Evolutionary conservation across 2,329 filamentous ascomycete species (phyloP).

Genomic region (Apiospora sp.): DNA sequence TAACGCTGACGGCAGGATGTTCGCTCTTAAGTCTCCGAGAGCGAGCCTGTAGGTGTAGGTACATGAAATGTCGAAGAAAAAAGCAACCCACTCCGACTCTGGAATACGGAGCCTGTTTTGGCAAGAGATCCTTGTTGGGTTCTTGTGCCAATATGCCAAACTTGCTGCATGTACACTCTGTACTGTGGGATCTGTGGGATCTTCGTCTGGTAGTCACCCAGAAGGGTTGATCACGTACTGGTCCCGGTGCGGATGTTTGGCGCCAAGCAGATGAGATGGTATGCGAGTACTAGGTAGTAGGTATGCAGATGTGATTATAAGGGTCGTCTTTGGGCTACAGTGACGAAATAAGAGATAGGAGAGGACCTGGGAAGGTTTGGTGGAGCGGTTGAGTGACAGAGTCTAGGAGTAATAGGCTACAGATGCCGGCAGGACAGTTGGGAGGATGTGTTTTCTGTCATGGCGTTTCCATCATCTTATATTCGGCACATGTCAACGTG

Average conservation of each 20-base stretch:
- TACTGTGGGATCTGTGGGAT: background rate
- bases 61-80: constrained; percentile 12
- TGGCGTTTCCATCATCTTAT: constrained; percentile 21
- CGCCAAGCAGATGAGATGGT: background rate
- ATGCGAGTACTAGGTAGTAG: background rate
- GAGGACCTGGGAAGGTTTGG: background rate
- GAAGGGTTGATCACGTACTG: background rate
- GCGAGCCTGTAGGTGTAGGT: constrained; percentile 8
- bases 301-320: background rate
- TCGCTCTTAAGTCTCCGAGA: constrained; percentile 22
- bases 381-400: constrained; percentile 7
- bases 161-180: background rate
- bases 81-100: constrained; percentile 5
- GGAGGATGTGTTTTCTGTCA: constrained; percentile 18
- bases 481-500: constrained; percentile 23
- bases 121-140: constrained; percentile 1
- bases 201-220: background rate
- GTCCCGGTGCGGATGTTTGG: background rate
- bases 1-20: constrained; percentile 14
- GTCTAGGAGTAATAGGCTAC: constrained; percentile 10
- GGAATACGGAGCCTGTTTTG: constrained; percentile 7
- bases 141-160: background rate
- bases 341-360: background rate
- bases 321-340: background rate
- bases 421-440: constrained; percentile 12